These are phyloP conservation scores for Ogataea corticis DNA, from an alignment of 805 yeast genomes.

Conservation along the genomic window DNA sequence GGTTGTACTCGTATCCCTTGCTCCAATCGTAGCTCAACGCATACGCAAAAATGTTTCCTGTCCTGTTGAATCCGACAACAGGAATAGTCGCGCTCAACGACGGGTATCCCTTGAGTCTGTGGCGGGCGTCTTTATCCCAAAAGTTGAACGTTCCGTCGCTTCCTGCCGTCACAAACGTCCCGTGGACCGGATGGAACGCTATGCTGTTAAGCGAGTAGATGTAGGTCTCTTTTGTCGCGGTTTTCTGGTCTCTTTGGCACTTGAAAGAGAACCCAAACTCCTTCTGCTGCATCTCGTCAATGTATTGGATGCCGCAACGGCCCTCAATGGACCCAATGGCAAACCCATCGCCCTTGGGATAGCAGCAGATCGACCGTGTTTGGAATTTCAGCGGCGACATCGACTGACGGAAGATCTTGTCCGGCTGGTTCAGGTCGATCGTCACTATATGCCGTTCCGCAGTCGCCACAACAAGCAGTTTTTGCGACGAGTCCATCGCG, in stretches of 20 bases:
- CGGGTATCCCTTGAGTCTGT: constrained; percentile 81
- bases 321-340: constrained; percentile 95
- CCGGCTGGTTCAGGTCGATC: constrained; percentile 81
- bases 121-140: constrained; percentile 95
- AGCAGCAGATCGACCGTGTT: constrained; percentile 79
- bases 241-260: constrained; percentile 80
- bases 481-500: constrained; percentile 80
- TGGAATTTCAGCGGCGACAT: constrained; percentile 87
- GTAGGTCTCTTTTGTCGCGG: constrained; percentile 55
- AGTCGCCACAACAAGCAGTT: constrained; percentile 86
- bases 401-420: constrained; percentile 69
- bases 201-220: constrained; percentile 82
- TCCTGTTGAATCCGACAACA: constrained; percentile 76
- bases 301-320: constrained; percentile 90
- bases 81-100: constrained; percentile 67
- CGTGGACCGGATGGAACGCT: constrained; percentile 83
- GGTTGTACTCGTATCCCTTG: constrained; percentile 79
- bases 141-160: constrained; percentile 90
- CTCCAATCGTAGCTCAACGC: constrained; percentile 96
- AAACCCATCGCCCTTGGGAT: constrained; percentile 89
- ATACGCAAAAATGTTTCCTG: constrained; percentile 84
- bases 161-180: constrained; percentile 93
- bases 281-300: constrained; percentile 77
- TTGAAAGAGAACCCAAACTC: constrained; percentile 83
- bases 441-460: constrained; percentile 84